Conservation (phyloP, 225 moss, liverwort and hornwort genomes). For the Ulota crispa region DNA sequence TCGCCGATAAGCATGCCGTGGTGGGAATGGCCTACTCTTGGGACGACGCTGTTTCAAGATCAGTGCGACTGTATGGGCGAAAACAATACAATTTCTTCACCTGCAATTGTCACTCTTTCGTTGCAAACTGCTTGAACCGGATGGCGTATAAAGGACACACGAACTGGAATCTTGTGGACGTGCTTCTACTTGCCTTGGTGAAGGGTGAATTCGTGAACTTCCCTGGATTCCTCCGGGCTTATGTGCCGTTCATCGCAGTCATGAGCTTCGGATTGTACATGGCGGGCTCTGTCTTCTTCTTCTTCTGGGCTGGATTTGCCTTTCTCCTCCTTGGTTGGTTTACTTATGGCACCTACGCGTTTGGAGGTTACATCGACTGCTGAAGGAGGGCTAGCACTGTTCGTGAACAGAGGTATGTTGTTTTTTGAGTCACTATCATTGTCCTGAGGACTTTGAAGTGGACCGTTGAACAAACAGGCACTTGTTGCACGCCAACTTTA, state of each 20-base stretch:
- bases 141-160: slow-evolving; percentile 75
- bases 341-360: slow-evolving; percentile 51
- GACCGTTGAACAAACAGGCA: neutral
- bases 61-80: slow-evolving; percentile 63
- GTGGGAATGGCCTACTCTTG: slow-evolving; percentile 80
- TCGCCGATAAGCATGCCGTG: slow-evolving; percentile 50
- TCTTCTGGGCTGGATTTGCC: slow-evolving; percentile 76
- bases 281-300: slow-evolving; percentile 83
- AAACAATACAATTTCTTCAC: slow-evolving; percentile 90
- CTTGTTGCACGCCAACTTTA: neutral
- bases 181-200: slow-evolving; percentile 61
- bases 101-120: slow-evolving; percentile 96
- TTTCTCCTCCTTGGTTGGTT: slow-evolving; percentile 74
- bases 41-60: slow-evolving; percentile 77
- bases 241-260: slow-evolving; percentile 65
- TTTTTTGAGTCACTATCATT: neutral
- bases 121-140: slow-evolving; percentile 89
- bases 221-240: slow-evolving; percentile 55
- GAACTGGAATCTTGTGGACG: slow-evolving; percentile 79
- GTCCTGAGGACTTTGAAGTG: neutral
- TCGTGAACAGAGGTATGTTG: neutral
- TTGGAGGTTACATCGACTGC: slow-evolving; percentile 59
- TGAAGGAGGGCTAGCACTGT: slow-evolving; percentile 1
- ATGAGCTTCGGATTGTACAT: slow-evolving; percentile 65
- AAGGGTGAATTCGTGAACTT: slow-evolving; percentile 69